Percentiles rank a stretch among this genome's conserved stretches.
These are phyloP conservation scores for Trichoderma sp. DNA, from an alignment of 2,329 filamentous ascomycete genomes.

Conservation along the genomic window DNA sequence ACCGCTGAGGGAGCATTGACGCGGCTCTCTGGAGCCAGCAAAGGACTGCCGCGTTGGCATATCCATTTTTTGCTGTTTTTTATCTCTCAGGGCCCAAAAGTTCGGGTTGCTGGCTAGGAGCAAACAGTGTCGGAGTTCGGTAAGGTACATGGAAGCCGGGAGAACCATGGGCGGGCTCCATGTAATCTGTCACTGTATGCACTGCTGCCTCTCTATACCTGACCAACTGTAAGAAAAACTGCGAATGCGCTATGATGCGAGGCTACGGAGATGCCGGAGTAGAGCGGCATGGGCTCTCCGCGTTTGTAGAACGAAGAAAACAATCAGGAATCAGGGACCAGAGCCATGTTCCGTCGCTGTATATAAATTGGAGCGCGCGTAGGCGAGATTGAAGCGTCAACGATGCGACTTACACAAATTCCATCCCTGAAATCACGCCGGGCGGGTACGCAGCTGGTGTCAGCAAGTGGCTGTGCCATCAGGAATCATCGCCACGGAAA, in stretches of 20 bases:
- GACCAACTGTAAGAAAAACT: background rate
- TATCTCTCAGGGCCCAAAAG: background rate
- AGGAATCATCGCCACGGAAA: conserved; percentile 38
- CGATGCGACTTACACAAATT: background rate
- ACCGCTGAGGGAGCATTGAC: conserved; percentile 18
- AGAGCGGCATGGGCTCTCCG: conserved; percentile 15
- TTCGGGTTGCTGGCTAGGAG: background rate
- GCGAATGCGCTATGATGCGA: conserved; percentile 17
- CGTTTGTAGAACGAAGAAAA: conserved; percentile 1
- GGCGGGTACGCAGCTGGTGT: conserved; percentile 10
- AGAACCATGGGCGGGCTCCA: background rate
- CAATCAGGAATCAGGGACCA: conserved; percentile 10
- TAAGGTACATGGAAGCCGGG: conserved; percentile 10
- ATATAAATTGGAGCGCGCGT: conserved; percentile 21
- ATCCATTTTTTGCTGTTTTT: conserved; percentile 1
- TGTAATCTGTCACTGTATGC: background rate
- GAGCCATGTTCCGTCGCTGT: background rate
- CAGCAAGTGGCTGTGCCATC: conserved; percentile 32
- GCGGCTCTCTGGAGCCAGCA: conserved; percentile 9
- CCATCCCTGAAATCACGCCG: conserved; percentile 22
- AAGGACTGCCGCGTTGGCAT: background rate
- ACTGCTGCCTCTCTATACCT: background rate
- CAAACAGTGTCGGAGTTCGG: conserved; percentile 4
- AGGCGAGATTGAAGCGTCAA: conserved; percentile 23
- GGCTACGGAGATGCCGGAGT: conserved; percentile 23